phyloP scores from a whole-genome alignment of 768 basidiomycete species.

The Lactifluus rugatus region DNA sequence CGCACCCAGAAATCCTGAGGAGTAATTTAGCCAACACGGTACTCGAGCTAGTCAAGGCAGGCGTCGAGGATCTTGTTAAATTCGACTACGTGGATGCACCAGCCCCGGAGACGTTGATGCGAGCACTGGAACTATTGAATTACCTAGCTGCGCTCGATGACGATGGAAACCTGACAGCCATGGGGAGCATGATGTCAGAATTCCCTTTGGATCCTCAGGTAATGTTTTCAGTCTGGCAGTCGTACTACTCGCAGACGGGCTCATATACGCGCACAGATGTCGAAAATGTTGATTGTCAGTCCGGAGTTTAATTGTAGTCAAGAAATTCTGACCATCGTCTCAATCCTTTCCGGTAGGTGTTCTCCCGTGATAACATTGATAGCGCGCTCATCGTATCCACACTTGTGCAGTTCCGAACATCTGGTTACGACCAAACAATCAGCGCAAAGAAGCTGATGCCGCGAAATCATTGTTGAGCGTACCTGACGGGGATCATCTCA shows the following conservation, averaged over 20 bases:
- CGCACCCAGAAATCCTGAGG: constrained; percentile 89
- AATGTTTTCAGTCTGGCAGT: background rate
- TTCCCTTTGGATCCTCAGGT: constrained; percentile 99
- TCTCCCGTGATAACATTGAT: background rate
- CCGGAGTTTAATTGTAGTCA: constrained; percentile 95
- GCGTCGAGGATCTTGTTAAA: constrained; percentile 83
- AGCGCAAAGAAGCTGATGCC: constrained; percentile 82
- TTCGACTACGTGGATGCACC: constrained; percentile 92
- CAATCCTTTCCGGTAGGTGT: constrained; percentile 83
- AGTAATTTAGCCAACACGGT: constrained; percentile 92
- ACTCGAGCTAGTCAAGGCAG: constrained; percentile 87
- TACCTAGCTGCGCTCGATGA: constrained; percentile 89
- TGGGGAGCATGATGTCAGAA: constrained; percentile 92
- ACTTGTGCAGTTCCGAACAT: constrained; percentile 75
- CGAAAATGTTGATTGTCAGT: constrained; percentile 89
- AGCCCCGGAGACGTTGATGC: constrained; percentile 94
- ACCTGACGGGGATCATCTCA: constrained; percentile 95
- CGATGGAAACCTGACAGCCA: constrained; percentile 78
- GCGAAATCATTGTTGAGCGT: constrained; percentile 84
- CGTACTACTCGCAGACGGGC: background rate
- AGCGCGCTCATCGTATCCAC: background rate
- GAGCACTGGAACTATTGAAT: constrained; percentile 88
- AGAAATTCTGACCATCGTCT: constrained; percentile 88
- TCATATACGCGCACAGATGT: constrained; percentile 39
- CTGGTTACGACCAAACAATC: constrained; percentile 86